phyloP scores from a whole-genome alignment of 225 moss, liverwort and hornwort species.

The Ulota crispa region DNA sequence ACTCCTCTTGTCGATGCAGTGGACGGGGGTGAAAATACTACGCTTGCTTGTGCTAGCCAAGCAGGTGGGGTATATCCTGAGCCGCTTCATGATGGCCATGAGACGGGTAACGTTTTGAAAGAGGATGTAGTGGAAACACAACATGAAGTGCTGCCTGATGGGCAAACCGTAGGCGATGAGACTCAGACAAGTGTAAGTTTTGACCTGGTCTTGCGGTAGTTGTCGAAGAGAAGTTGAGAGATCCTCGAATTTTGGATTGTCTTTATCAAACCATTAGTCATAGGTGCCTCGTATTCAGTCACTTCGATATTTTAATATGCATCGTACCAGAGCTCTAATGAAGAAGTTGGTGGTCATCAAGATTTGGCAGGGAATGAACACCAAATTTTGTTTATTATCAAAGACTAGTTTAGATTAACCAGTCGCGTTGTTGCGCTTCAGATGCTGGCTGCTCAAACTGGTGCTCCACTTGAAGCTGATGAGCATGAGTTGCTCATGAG shows the following conservation, averaged over 20 bases:
- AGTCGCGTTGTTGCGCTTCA: conserved; percentile 40
- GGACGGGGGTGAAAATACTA: conserved; percentile 8
- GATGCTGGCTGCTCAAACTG: conserved; percentile 35
- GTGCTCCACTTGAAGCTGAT: conserved; percentile 39
- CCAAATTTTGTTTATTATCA: background rate
- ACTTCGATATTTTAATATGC: conserved; percentile 14
- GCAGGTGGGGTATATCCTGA: conserved; percentile 12
- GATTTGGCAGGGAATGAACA: conserved; percentile 7
- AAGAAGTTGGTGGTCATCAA: conserved; percentile 18
- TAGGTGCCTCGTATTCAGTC: background rate
- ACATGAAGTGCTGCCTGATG: conserved; percentile 29
- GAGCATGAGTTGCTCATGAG: conserved; percentile 29
- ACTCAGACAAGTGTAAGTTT: conserved; percentile 34
- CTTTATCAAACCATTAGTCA: background rate
- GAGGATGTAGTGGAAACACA: conserved; percentile 22
- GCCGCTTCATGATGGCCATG: conserved; percentile 20
- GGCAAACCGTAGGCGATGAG: conserved; percentile 29
- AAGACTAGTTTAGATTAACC: conserved; percentile 25
- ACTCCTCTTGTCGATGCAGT: conserved; percentile 24
- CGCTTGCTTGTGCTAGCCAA: conserved; percentile 5
- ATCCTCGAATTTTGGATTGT: conserved; percentile 23
- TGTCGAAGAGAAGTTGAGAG: conserved; percentile 8
- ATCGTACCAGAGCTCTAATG: background rate
- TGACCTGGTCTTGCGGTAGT: conserved; percentile 22
- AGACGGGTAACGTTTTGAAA: conserved; percentile 23